These are phyloP conservation scores for Evansstolkia leycettana DNA, from an alignment of 495 filamentous ascomycete genomes.

Conservation along the genomic window DNA sequence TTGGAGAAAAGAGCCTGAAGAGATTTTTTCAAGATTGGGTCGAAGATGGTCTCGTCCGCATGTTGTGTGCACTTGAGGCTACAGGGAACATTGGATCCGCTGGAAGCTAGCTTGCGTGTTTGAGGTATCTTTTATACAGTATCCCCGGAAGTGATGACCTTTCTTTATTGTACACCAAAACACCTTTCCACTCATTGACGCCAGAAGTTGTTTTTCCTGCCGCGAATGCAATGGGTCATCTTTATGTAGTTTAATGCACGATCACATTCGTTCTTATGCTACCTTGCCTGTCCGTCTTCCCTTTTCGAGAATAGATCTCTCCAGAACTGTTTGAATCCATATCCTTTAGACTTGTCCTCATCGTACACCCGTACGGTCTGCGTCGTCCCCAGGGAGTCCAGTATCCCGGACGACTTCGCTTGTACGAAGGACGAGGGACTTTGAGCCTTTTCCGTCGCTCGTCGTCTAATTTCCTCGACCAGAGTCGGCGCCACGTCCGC, in stretches of 20 bases:
- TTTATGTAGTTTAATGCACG: not conserved
- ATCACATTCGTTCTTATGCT: not conserved
- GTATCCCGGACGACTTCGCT: slow-evolving; percentile 28
- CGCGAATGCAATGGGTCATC: no score
- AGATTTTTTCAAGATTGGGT: no score
- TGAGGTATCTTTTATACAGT: not conserved
- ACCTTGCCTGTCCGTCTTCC: slow-evolving; percentile 1
- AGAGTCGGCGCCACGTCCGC: slow-evolving; percentile 73
- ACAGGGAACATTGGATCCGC: no score
- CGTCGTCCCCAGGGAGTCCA: slow-evolving; percentile 40
- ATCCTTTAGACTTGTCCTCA: slow-evolving; percentile 50
- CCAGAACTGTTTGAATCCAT: slow-evolving; percentile 85
- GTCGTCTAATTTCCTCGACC: slow-evolving; percentile 54
- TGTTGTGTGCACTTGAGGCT: no score
- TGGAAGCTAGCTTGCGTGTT: slow-evolving; percentile 1
- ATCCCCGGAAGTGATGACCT: no score
- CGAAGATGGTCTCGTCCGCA: no score
- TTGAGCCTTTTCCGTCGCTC: slow-evolving; percentile 43
- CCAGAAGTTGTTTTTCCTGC: no score
- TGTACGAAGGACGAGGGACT: slow-evolving; percentile 20
- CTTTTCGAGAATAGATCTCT: slow-evolving; percentile 56
- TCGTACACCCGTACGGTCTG: slow-evolving; percentile 54
- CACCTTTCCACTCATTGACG: no score
- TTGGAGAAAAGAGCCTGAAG: no score
- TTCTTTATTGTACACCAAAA: not conserved